These are phyloP conservation scores for Daedaleopsis nitida DNA, from an alignment of 768 basidiomycete species.

Conservation along the genomic window DNA sequence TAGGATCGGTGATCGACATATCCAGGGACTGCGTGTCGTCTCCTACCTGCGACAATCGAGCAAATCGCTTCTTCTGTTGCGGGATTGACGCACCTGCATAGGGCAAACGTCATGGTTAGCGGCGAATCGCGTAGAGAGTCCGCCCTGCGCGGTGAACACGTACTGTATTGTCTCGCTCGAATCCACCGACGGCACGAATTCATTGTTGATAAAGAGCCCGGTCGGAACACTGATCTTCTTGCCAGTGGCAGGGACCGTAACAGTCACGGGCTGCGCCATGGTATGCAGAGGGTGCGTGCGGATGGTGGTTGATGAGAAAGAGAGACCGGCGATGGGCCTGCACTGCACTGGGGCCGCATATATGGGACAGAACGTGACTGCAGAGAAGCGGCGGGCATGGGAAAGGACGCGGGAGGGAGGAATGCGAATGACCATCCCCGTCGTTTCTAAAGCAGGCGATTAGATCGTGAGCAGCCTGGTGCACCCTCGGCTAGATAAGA, in stretches of 20 bases:
- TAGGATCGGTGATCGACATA: neutral
- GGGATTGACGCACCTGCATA: constrained; percentile 71
- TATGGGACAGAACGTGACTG: neutral
- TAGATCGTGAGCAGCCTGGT: neutral
- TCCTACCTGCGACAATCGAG: constrained; percentile 55
- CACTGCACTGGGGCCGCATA: neutral
- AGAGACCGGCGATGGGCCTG: neutral
- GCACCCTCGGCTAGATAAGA: too few relatives aligned
- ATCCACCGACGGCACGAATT: constrained; percentile 79
- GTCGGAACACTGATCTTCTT: constrained; percentile 63
- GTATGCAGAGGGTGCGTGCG: constrained; percentile 8
- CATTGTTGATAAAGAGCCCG: constrained; percentile 90
- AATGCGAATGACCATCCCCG: constrained; percentile 2
- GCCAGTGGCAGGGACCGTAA: constrained; percentile 30
- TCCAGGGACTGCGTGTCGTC: neutral
- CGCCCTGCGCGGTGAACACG: constrained; percentile 25
- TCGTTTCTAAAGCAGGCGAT: neutral
- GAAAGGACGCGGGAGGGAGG: too few relatives aligned
- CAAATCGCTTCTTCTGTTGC: constrained; percentile 76
- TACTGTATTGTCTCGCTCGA: constrained; percentile 66
- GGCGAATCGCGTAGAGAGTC: neutral
- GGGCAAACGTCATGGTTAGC: neutral
- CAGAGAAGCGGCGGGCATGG: neutral
- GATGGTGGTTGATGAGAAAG: constrained; percentile 9
- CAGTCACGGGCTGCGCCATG: constrained; percentile 25